Evolutionary conservation across 1,284 basidiomycete species (phyloP), one percentile per base, ranked within the genome.

Genomic region (Tilletiaria anomala): DNA sequence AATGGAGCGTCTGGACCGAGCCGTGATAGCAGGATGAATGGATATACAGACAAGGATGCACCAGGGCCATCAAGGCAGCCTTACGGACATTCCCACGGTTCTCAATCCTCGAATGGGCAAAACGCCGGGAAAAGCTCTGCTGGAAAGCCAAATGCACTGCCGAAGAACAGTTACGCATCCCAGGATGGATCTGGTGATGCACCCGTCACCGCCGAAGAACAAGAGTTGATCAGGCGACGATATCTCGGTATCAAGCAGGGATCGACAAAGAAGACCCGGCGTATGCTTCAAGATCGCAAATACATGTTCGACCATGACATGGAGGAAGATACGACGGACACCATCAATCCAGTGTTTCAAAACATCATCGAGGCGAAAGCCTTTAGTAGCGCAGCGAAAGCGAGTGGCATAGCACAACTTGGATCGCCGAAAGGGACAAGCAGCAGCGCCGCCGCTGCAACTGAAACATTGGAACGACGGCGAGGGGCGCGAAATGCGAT

Each of bases 281-380:
- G 26, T 32, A 19, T 39, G 61, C 8, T 43, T 53, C 35, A 50
- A 57, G 21, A 88, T 45, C 82, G 87, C 67, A 91, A 91, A 69
- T 87, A 94, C 65, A 81, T 89, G n/a, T 97, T 99, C 61, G 91
- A 96, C 65, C 96, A 91, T 89, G 88, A 55, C 24, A 39, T 54
- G 16, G 53, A 51, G 35, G 61, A 66, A 24, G 63, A 66, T 20
- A 66, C 63, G 16, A 56, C 49, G 24, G 43, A 50, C 21, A 19
- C 32, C 6, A 15, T 37, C 20, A 43, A 45, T 22, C 41, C 40
- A 10, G 42, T 65, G 35, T 58, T 58, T 42, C 42, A 44, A 21
- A 46, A 48, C 8, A 19, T 20, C 18, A 17, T 43, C 5, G 39
- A 48, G 17, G 22, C 35, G 6, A 8, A 20, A 17, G 34, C 43